A percentile compares a stretch with the other conserved stretches of the same genome.
Evolutionary conservation across 129 eudicot genomes (phyloP).

Genomic region (Flaveria linearis): DNA sequence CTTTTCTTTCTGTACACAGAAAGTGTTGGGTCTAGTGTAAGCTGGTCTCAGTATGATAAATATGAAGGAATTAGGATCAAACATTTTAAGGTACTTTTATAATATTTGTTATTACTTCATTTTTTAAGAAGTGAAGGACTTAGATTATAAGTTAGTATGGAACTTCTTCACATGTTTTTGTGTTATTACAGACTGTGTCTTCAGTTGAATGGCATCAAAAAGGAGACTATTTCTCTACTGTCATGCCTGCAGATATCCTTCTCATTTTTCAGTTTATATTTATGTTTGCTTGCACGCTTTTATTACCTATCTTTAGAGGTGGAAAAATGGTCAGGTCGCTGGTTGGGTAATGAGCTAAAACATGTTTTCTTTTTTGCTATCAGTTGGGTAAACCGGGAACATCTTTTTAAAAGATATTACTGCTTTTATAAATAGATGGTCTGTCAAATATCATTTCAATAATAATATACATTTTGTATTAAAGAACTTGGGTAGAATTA

Average conservation of each 20-base stretch:
- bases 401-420: neutral
- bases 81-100: conserved; percentile 72
- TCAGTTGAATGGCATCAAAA: conserved; percentile 97
- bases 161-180: conserved; percentile 20
- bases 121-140: neutral
- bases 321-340: neutral
- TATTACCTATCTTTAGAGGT: neutral
- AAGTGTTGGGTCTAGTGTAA: conserved; percentile 47
- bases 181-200: conserved; percentile 69
- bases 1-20: conserved; percentile 30
- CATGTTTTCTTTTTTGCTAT: neutral
- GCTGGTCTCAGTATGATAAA: conserved; percentile 68
- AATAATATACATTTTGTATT: neutral
- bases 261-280: neutral
- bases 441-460: neutral
- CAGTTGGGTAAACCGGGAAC: neutral
- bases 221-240: conserved; percentile 96
- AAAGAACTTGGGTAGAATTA: neutral
- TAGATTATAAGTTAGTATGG: neutral
- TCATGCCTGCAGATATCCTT: conserved; percentile 99
- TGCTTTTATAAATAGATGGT: neutral
- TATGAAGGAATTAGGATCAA: conserved; percentile 73
- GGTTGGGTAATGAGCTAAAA: neutral
- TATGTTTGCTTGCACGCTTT: neutral
- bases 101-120: neutral